Conservation (phyloP, 305 asterid genomes). For the Fraxinus velutina region DNA sequence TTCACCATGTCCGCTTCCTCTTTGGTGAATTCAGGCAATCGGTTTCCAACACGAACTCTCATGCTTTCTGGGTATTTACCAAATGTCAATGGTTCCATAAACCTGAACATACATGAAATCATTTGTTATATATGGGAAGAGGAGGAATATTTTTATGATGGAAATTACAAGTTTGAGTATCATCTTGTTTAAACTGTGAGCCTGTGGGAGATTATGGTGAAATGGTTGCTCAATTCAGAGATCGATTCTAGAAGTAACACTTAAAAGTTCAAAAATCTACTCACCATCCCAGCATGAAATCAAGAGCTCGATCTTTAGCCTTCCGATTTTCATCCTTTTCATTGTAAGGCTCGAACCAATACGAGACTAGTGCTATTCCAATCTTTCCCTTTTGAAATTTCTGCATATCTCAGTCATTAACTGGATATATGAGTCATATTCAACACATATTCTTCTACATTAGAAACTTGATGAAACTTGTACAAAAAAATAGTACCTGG, state of each 20-base stretch:
- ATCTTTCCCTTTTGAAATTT: slow-evolving; percentile 39
- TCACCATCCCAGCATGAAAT: slow-evolving; percentile 56
- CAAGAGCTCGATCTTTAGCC: slow-evolving; percentile 42
- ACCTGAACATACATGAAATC: slow-evolving; percentile 26
- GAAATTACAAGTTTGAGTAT: neutral
- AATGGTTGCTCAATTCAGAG: neutral
- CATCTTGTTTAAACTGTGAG: neutral
- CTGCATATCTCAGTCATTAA: slow-evolving; percentile 16
- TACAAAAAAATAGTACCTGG: slow-evolving; percentile 26
- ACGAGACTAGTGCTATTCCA: slow-evolving; percentile 28
- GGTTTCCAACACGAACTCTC: slow-evolving; percentile 33
- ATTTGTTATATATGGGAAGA: neutral
- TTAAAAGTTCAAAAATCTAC: slow-evolving; percentile 4
- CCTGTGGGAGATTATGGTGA: neutral
- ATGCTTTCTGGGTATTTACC: slow-evolving; percentile 44
- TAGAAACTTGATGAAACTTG: neutral
- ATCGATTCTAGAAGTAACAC: neutral
- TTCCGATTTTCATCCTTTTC: neutral
- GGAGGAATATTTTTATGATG: neutral
- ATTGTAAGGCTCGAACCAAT: slow-evolving; percentile 38
- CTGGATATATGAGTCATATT: neutral
- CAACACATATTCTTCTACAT: neutral
- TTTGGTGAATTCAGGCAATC: slow-evolving; percentile 38
- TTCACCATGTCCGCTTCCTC: slow-evolving; percentile 29
- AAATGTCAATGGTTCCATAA: slow-evolving; percentile 37